These are phyloP conservation scores for Oryza brachyantha DNA, from an alignment of 176 grass and related monocot genomes.

Conservation along the genomic window DNA sequence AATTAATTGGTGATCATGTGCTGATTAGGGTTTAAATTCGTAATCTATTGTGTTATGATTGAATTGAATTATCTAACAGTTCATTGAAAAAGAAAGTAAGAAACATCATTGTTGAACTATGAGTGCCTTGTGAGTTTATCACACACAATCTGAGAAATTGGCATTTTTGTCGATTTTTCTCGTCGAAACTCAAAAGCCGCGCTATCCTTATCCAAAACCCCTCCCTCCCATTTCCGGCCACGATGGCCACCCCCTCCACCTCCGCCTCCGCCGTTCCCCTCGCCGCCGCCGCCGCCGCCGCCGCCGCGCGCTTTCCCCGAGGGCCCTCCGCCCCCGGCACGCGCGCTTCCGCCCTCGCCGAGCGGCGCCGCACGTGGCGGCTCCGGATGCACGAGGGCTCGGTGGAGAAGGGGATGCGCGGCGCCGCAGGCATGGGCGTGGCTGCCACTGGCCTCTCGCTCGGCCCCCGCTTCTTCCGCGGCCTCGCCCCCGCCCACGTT, in stretches of 20 bases:
- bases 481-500: conserved; percentile 70
- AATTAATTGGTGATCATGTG: no score
- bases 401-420: conserved; percentile 65
- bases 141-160: no score
- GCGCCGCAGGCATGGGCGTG: conserved; percentile 65
- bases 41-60: no score
- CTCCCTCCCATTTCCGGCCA: conserved; percentile 23
- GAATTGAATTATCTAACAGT: no score
- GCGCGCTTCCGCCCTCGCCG: conserved; percentile 36
- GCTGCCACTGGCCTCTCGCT: conserved; percentile 77
- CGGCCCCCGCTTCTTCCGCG: conserved; percentile 81
- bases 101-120: no score
- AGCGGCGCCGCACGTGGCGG: conserved; percentile 52
- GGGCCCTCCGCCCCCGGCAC: conserved; percentile 5
- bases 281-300: conserved; percentile 22
- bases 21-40: no score
- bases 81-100: no score
- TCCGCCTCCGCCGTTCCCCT: conserved; percentile 49
- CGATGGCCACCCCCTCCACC: conserved; percentile 53
- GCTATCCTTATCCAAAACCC: conserved; percentile 51
- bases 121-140: no score
- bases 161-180: no score
- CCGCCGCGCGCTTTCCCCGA: conserved; percentile 27
- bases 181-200: no score
- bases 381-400: conserved; percentile 45